Conservation (phyloP, 2,329 filamentous ascomycete species). For the Fusarium praegraminearum region DNA sequence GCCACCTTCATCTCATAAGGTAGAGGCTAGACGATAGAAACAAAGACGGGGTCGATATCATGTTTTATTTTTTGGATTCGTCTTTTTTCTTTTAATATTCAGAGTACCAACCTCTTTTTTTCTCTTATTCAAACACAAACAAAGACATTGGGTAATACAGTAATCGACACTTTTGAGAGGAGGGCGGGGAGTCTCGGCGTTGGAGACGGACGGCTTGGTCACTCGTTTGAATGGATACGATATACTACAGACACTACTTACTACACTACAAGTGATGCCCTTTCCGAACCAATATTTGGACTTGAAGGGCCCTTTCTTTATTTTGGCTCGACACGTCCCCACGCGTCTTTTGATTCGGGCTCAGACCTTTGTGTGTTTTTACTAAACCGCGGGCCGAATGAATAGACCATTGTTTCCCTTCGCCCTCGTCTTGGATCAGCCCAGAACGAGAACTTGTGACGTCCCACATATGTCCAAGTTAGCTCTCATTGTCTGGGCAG, state of each 20-base stretch:
- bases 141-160: constrained; percentile 46
- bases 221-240: constrained; percentile 46
- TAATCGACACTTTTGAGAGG: constrained; percentile 39
- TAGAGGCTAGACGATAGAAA: constrained; percentile 32
- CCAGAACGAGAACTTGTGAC: constrained; percentile 3
- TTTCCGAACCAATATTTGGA: constrained; percentile 30
- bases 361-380: constrained; percentile 7
- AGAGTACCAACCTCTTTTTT: constrained; percentile 28
- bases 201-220: constrained; percentile 50
- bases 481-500: constrained; percentile 24
- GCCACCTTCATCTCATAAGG: constrained; percentile 91
- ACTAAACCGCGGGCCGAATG: constrained; percentile 26
- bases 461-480: constrained; percentile 18
- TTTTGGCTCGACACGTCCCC: constrained; percentile 28
- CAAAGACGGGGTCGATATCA: constrained; percentile 1
- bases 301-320: constrained; percentile 6
- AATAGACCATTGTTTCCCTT: constrained; percentile 25
- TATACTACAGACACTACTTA: not conserved
- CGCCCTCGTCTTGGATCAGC: constrained; percentile 18
- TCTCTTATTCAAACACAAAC: not conserved
- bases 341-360: constrained; percentile 17
- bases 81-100: constrained; percentile 21
- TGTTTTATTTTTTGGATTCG: not conserved
- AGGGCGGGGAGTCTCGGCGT: constrained; percentile 45
- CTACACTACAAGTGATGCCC: constrained; percentile 38